These are phyloP conservation scores for Apiospora malaysiana DNA, from an alignment of 2,329 filamentous ascomycete species.

Conservation along the genomic window DNA sequence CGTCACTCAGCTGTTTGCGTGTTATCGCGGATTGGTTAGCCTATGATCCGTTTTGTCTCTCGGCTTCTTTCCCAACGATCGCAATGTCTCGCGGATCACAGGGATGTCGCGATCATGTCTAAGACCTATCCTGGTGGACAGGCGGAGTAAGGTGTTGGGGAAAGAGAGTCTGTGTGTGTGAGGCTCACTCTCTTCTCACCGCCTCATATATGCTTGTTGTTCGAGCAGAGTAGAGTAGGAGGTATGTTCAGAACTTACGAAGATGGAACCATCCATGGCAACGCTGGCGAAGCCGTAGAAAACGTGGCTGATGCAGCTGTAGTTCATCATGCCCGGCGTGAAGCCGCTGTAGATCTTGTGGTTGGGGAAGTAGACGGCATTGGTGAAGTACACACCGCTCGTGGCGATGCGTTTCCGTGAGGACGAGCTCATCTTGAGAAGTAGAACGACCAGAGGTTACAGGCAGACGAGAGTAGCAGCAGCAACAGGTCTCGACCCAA, in stretches of 20 bases:
- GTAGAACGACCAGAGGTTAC: background rate
- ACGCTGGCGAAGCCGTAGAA: conserved; percentile 86
- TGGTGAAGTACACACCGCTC: conserved; percentile 65
- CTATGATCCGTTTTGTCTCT: conserved; percentile 11
- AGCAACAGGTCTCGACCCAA: background rate
- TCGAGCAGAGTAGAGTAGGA: background rate
- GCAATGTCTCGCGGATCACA: background rate
- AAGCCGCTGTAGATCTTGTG: conserved; percentile 74
- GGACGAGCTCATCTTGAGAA: conserved; percentile 45
- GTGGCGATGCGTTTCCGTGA: conserved; percentile 51
- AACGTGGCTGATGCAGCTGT: conserved; percentile 78
- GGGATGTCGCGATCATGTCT: background rate
- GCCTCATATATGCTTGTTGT: background rate
- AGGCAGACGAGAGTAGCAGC: background rate
- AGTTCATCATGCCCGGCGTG: conserved; percentile 75
- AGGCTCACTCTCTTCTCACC: conserved; percentile 15
- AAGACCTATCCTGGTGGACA: background rate
- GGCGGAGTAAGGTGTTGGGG: background rate
- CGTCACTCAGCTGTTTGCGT: conserved; percentile 70
- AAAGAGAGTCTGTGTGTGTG: background rate
- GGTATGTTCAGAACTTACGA: conserved; percentile 58
- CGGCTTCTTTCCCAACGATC: too few species aligned
- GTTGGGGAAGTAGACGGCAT: conserved; percentile 87
- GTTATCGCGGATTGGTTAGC: background rate
- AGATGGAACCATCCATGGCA: conserved; percentile 73